phyloP scores from a whole-genome alignment of 2,329 filamentous ascomycete genomes.

The Xenoacremonium recifei region DNA sequence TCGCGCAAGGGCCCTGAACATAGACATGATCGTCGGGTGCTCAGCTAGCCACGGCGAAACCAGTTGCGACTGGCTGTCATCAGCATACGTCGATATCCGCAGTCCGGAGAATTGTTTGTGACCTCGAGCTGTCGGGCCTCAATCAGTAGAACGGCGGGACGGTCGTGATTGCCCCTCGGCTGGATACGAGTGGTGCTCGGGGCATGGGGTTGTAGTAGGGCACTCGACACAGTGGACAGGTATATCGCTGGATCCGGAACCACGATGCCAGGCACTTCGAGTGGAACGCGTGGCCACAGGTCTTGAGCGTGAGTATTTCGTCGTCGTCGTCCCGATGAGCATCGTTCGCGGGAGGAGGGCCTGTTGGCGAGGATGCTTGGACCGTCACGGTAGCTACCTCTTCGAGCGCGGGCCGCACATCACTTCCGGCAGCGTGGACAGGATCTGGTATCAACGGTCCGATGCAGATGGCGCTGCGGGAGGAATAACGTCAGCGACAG shows the following conservation, averaged over 20 bases:
- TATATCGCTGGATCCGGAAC: constrained; percentile 35
- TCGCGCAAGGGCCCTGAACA: too few relatives aligned
- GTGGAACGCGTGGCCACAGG: constrained; percentile 39
- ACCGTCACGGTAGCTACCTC: constrained; percentile 12
- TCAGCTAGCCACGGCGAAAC: too few relatives aligned
- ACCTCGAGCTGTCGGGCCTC: too few relatives aligned
- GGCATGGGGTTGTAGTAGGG: constrained; percentile 27
- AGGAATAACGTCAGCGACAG: constrained; percentile 3
- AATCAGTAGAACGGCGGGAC: too few relatives aligned
- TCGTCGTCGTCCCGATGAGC: constrained; percentile 24
- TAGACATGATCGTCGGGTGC: too few relatives aligned
- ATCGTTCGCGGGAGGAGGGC: not conserved
- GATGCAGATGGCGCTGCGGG: constrained; percentile 34
- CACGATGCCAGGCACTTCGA: constrained; percentile 38
- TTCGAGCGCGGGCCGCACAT: constrained; percentile 16
- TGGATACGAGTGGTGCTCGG: too few relatives aligned
- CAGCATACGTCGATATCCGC: too few relatives aligned
- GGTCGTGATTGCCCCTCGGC: too few relatives aligned
- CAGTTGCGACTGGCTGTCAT: too few relatives aligned
- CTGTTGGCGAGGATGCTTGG: not conserved
- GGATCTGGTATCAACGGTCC: constrained; percentile 29
- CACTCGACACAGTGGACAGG: constrained; percentile 39
- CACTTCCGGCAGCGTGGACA: constrained; percentile 11
- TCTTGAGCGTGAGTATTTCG: constrained; percentile 34
- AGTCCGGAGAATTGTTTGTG: too few relatives aligned